phyloP scores from a whole-genome alignment of 2,329 filamentous ascomycete genomes.

The Ophiocordyceps camponoti-rufipedis region DNA sequence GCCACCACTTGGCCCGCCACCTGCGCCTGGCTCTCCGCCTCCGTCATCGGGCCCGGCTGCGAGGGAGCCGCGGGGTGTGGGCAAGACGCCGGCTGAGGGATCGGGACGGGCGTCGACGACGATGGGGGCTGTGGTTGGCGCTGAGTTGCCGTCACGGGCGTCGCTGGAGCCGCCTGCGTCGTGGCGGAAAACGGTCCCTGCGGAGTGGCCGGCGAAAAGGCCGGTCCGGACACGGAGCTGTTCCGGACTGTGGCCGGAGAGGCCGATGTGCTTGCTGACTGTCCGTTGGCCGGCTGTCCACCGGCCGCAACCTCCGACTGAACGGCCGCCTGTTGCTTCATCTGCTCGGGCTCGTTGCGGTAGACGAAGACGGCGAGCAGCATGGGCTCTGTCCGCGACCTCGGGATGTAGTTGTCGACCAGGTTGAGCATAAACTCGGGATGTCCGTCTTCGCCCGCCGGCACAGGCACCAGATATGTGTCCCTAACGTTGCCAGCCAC shows the following conservation, averaged over 20 bases:
- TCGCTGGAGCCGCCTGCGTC: not conserved
- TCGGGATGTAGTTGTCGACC: slow-evolving; percentile 65
- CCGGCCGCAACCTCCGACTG: slow-evolving; percentile 3
- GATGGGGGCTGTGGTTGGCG: slow-evolving; percentile 6
- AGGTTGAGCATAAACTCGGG: slow-evolving; percentile 81
- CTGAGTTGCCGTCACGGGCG: slow-evolving; percentile 9
- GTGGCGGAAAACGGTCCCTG: slow-evolving; percentile 12
- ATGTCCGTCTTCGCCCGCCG: slow-evolving; percentile 48
- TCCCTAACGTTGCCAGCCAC: slow-evolving; percentile 62
- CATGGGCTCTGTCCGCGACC: slow-evolving; percentile 53
- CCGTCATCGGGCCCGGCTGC: slow-evolving; percentile 7
- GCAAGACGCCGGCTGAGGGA: slow-evolving; percentile 14
- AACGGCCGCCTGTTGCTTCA: slow-evolving; percentile 8
- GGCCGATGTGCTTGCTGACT: no score
- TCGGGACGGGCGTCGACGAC: slow-evolving; percentile 17
- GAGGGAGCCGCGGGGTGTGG: not conserved
- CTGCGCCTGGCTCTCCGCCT: slow-evolving; percentile 24
- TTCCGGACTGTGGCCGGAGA: slow-evolving; percentile 11
- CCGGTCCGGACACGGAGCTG: slow-evolving; percentile 29
- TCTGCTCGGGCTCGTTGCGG: slow-evolving; percentile 34
- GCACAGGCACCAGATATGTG: slow-evolving; percentile 77
- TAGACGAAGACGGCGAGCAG: slow-evolving; percentile 76
- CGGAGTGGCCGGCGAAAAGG: slow-evolving; percentile 35
- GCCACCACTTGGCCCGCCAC: slow-evolving; percentile 37
- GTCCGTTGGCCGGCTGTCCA: not conserved